Conservation (phyloP, 106 monocot genomes). For the Acorus calamus region DNA sequence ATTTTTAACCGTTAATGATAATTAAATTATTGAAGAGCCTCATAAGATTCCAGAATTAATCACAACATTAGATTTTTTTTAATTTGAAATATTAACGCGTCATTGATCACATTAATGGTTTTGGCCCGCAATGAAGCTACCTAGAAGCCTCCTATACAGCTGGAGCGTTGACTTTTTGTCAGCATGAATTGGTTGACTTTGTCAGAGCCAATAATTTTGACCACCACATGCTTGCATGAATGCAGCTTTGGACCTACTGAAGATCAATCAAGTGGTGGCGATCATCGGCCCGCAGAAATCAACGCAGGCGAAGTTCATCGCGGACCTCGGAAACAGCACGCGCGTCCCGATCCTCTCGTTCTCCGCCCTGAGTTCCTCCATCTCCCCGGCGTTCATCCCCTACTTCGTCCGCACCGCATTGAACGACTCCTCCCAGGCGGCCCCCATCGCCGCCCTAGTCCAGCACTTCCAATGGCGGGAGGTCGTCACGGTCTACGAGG, state of each 20-base stretch:
- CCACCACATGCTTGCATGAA: too few relatives aligned
- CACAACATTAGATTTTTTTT: too few relatives aligned
- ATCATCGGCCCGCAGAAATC: slow-evolving; percentile 76
- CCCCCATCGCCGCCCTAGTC: slow-evolving; percentile 47
- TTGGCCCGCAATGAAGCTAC: too few relatives aligned
- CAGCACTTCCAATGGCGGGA: slow-evolving; percentile 56
- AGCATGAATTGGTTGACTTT: too few relatives aligned
- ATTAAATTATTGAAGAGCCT: too few relatives aligned
- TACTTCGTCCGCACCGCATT: slow-evolving; percentile 53
- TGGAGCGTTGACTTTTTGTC: too few relatives aligned
- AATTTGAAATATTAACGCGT: too few relatives aligned
- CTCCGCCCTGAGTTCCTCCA: slow-evolving; percentile 51
- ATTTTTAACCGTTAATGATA: too few relatives aligned
- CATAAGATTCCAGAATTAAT: too few relatives aligned
- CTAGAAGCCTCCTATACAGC: too few relatives aligned
- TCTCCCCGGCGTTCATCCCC: slow-evolving; percentile 19
- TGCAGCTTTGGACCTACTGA: slow-evolving; percentile 65
- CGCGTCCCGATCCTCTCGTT: slow-evolving; percentile 71
- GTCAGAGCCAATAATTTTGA: too few relatives aligned
- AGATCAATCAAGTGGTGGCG: slow-evolving; percentile 54
- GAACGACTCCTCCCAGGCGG: slow-evolving; percentile 46
- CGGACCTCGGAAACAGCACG: slow-evolving; percentile 46
- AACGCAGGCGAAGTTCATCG: slow-evolving; percentile 46
- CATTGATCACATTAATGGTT: too few relatives aligned
- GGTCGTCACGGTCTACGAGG: slow-evolving; percentile 58